Evolutionary conservation across 805 yeast genomes (phyloP).

Genomic region (Cyberlindnera samutprakarnensis): DNA sequence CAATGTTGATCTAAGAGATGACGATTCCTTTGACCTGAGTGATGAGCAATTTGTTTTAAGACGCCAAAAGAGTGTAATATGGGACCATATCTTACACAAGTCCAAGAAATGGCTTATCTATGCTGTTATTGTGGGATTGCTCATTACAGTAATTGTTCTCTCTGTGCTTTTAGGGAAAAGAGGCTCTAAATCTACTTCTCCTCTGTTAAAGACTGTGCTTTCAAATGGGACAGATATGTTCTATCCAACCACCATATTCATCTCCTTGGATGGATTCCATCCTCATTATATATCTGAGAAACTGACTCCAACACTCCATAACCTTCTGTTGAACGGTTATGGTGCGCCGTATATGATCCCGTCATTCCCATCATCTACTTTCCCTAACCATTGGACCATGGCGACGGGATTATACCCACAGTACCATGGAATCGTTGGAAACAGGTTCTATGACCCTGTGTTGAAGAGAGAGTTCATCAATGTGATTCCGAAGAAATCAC

Average conservation of each 20-base stretch:
- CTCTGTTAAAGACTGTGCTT: constrained; percentile 1
- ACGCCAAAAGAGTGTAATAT: constrained; percentile 9
- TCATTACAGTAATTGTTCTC: constrained; percentile 13
- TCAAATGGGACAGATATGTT: constrained; percentile 21
- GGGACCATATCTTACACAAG: neutral
- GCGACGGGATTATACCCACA: constrained; percentile 82
- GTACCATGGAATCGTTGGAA: constrained; percentile 83
- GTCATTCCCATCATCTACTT: constrained; percentile 81
- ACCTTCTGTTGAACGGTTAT: constrained; percentile 40
- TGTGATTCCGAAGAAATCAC: constrained; percentile 44
- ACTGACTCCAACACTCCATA: constrained; percentile 65
- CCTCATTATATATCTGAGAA: constrained; percentile 70
- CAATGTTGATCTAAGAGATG: constrained; percentile 5
- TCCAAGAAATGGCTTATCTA: constrained; percentile 6
- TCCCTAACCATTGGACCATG: constrained; percentile 89
- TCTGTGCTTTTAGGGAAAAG: constrained; percentile 11
- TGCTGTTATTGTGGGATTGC: constrained; percentile 5
- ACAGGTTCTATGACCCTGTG: constrained; percentile 64
- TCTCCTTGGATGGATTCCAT: constrained; percentile 86
- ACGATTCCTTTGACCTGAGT: constrained; percentile 21
- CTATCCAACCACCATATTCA: constrained; percentile 69
- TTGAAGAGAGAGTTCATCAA: constrained; percentile 52
- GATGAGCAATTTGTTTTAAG: constrained; percentile 21
- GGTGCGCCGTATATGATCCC: constrained; percentile 84
- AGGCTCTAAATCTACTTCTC: neutral